Evolutionary conservation across 768 basidiomycete species (phyloP), one percentile per base, ranked within the genome.

Genomic region (Serendipita sp.): DNA sequence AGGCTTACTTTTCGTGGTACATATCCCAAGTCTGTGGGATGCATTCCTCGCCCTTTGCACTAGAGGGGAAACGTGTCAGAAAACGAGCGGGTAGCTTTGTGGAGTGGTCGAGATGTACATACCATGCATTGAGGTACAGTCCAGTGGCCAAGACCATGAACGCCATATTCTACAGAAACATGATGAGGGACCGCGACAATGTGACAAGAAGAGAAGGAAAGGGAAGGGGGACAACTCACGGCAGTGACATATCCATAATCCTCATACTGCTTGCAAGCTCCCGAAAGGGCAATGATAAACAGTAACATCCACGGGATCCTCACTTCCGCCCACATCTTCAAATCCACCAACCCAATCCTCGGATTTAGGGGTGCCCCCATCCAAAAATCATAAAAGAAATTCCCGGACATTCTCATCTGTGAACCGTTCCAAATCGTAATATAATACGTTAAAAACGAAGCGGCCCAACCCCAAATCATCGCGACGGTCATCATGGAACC

Each of bases 321-420:
- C 66, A 97, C 91, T 71, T 96, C 93, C 3, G 90, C 90, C 86
- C 92, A 99, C 94, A 98, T 97, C 76, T 99, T 99, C 71, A 99
- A 77, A 75, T 98, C 95, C 67, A 99, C 81, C 18, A 81, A 78
- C 4, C 92, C 92, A 67, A 99, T 80, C 66, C 95, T 85, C 4
- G 96, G 96, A 76, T 98, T 99, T 68, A 99, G 79, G 63, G 81
- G 81, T 45, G 93, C 92, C 51, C 95, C 95, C 94, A 97, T 96
- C 76, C 94, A 96, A 66, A 92, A 86, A 69, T 96, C 93, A 72
- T 98, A 99, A 70, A 94, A 80, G 75, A 89, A 83, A 77, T 83
- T 94, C 51, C 91, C 93, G n/a, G 88, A 92, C 89, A 96, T 95
- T 67, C 96, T 83, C 60, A 95, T 85, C 67, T 86, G 82, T 69